A percentile compares a stretch with the other conserved stretches of the same genome.
Conservation (phyloP, 352 stramenopile genomes). For the Globisporangium splendens region DNA sequence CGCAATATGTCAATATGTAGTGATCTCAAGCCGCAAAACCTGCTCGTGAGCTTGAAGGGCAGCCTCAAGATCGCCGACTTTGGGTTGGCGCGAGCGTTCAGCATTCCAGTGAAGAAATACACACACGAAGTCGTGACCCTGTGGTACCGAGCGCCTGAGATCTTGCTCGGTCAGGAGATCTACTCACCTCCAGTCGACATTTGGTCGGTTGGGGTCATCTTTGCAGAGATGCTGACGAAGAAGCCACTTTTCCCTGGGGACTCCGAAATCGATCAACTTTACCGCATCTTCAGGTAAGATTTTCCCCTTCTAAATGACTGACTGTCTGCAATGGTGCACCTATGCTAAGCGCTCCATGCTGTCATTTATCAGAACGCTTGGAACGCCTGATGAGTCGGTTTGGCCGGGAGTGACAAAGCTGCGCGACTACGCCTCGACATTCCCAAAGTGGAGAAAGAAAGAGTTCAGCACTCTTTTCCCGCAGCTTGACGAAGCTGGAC, state of each 20-base stretch:
- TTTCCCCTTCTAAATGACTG: not conserved
- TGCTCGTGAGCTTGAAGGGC: conserved; percentile 93
- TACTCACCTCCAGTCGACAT: conserved; percentile 87
- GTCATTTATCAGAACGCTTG: conserved; percentile 65
- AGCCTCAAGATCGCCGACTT: conserved; percentile 99
- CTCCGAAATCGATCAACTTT: conserved; percentile 87
- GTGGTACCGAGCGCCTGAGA: conserved; percentile 98
- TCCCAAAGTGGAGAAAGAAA: conserved; percentile 96
- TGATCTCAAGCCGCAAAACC: conserved; percentile 98
- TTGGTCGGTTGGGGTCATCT: conserved; percentile 86
- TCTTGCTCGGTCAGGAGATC: conserved; percentile 93
- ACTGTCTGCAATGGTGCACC: no score
- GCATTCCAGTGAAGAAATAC: conserved; percentile 95
- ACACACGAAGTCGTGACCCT: conserved; percentile 99
- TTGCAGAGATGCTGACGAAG: conserved; percentile 82
- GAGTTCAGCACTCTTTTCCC: conserved; percentile 63
- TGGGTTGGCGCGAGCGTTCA: conserved; percentile 95
- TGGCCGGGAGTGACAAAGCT: conserved; percentile 97
- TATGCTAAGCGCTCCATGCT: not conserved
- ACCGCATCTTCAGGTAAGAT: conserved; percentile 77
- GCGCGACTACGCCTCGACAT: conserved; percentile 93
- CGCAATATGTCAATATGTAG: conserved; percentile 24
- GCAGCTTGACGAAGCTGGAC: conserved; percentile 46
- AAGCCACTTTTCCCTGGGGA: conserved; percentile 81
- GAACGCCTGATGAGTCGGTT: conserved; percentile 94